A percentile compares a stretch with the other conserved stretches of the same genome.
Evolutionary conservation across 805 yeast species (phyloP).

Genomic region (Groenewaldozyma tartarivorans): DNA sequence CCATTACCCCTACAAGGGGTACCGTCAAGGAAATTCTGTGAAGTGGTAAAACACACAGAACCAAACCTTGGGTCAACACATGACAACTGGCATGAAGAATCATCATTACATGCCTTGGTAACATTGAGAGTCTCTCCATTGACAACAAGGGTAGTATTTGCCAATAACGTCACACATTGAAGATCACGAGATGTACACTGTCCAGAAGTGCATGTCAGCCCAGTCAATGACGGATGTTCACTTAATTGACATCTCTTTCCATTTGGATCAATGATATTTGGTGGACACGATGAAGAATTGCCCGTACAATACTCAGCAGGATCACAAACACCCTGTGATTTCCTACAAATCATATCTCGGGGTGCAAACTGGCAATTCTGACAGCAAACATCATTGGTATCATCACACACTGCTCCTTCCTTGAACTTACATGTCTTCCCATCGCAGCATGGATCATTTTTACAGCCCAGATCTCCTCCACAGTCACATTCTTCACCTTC

Average conservation of each 20-base stretch:
- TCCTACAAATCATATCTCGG: conserved; percentile 22
- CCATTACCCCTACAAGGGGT: conserved; percentile 27
- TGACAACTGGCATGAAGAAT: conserved; percentile 20
- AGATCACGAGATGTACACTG: conserved; percentile 28
- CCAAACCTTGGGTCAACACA: conserved; percentile 22
- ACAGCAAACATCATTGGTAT: conserved; percentile 27
- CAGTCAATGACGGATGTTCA: conserved; percentile 6
- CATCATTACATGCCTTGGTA: conserved; percentile 23
- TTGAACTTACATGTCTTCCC: conserved; percentile 26
- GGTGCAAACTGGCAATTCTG: conserved; percentile 24
- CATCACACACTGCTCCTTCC: conserved; percentile 24
- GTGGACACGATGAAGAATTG: conserved; percentile 25
- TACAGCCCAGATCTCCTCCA: conserved; percentile 29
- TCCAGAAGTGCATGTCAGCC: conserved; percentile 25
- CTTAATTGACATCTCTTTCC: conserved; percentile 21
- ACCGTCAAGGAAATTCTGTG: conserved; percentile 27
- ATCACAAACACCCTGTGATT: conserved; percentile 27
- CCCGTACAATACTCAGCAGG: conserved; percentile 28
- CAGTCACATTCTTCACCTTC: conserved; percentile 33
- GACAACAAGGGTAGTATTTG: conserved; percentile 14
- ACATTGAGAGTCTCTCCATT: conserved; percentile 18
- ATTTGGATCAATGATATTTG: conserved; percentile 18
- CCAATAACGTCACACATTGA: conserved; percentile 25
- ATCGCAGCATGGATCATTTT: conserved; percentile 24
- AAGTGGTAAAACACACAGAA: conserved; percentile 19